These are phyloP conservation scores for Alternaria ventricosa DNA, from an alignment of 2,329 filamentous ascomycete genomes.

Conservation along the genomic window DNA sequence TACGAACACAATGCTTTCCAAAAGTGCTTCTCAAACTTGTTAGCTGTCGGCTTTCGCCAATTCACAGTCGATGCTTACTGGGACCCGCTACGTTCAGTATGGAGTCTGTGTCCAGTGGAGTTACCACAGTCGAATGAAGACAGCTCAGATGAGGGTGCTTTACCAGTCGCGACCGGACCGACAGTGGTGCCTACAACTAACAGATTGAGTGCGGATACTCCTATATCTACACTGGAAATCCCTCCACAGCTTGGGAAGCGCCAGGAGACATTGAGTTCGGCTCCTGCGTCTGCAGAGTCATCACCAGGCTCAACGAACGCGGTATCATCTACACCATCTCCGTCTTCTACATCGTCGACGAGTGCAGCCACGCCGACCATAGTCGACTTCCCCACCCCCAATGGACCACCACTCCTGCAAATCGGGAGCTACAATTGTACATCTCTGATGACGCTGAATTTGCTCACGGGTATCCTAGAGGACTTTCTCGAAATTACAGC, in stretches of 20 bases:
- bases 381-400: slow-evolving; percentile 24
- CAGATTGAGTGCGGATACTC: slow-evolving; percentile 23
- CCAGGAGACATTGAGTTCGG: slow-evolving; percentile 17
- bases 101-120: slow-evolving; percentile 67
- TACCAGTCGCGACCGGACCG: slow-evolving; percentile 17
- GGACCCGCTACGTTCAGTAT: slow-evolving; percentile 61
- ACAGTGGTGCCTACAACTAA: slow-evolving; percentile 23
- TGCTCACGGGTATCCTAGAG: slow-evolving; percentile 58
- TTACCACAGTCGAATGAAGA: slow-evolving; percentile 47
- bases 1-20: slow-evolving; percentile 60
- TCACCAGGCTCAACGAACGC: slow-evolving; percentile 2
- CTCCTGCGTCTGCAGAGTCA: background rate
- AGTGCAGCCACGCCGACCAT: slow-evolving; percentile 22
- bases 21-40: slow-evolving; percentile 68
- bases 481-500: slow-evolving; percentile 62
- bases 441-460: slow-evolving; percentile 57
- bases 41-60: slow-evolving; percentile 65
- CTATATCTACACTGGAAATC: slow-evolving; percentile 15
- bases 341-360: slow-evolving; percentile 12
- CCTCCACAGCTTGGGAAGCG: slow-evolving; percentile 11
- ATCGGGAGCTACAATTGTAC: slow-evolving; percentile 64
- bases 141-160: slow-evolving; percentile 1
- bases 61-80: slow-evolving; percentile 69
- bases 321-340: background rate
- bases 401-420: slow-evolving; percentile 47